Conservation (phyloP, 345 rosid species). For the Pelargonium nanum region DNA sequence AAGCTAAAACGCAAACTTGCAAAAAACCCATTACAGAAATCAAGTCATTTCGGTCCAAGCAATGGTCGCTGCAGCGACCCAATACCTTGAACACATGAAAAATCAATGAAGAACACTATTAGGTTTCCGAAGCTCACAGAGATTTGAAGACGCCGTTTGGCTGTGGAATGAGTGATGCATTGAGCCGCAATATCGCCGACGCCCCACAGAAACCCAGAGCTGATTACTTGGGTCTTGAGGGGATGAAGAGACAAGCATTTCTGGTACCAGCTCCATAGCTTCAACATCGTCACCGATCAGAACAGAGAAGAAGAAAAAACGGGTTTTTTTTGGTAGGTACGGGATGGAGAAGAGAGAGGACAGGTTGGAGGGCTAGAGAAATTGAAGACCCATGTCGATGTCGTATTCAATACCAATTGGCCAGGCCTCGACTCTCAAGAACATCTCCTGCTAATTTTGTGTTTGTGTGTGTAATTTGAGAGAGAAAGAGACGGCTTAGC, state of each 20-base stretch:
- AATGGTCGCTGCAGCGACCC: not conserved
- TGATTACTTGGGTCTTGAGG: slow-evolving; percentile 71
- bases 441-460: not conserved
- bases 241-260: slow-evolving; percentile 58
- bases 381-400: not conserved
- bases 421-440: not conserved
- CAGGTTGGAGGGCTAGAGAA: not conserved
- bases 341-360: not conserved
- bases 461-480: too few relatives aligned
- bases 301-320: not conserved
- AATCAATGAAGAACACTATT: not conserved
- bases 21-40: not conserved
- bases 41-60: not conserved
- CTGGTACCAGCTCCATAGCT: slow-evolving; percentile 88
- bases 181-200: slow-evolving; percentile 83
- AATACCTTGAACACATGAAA: not conserved
- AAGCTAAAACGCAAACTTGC: not conserved
- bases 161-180: slow-evolving; percentile 69
- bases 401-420: not conserved
- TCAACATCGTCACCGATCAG: slow-evolving; percentile 29
- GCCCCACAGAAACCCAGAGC: slow-evolving; percentile 94
- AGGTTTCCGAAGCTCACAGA: slow-evolving; percentile 17
- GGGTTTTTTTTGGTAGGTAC: not conserved
- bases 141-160: slow-evolving; percentile 33
- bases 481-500: not conserved